Conservation (phyloP, 2,329 filamentous ascomycete species). For the Pezicula neosporulosa region DNA sequence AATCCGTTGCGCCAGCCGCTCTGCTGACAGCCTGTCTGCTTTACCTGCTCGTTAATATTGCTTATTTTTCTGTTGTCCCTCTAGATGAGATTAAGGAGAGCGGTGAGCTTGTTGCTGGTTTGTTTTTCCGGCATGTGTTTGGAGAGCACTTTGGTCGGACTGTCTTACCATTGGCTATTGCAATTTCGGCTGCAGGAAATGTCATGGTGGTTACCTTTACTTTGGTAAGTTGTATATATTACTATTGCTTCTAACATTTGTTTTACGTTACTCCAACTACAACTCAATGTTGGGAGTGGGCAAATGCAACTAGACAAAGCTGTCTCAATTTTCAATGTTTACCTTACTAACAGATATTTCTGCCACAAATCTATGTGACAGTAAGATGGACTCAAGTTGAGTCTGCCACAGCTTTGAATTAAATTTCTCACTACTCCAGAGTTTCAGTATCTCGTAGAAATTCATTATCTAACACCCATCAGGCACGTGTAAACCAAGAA, state of each 20-base stretch:
- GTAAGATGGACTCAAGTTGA: no score
- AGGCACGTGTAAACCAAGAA: constrained; percentile 46
- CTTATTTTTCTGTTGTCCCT: constrained; percentile 57
- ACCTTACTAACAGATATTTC: background rate
- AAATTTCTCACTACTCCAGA: no score
- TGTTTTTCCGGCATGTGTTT: constrained; percentile 55
- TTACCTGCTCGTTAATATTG: constrained; percentile 56
- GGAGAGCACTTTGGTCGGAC: constrained; percentile 37
- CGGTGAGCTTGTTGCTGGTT: constrained; percentile 50
- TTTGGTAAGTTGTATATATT: constrained; percentile 42
- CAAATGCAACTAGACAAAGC: no score
- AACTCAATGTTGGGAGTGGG: no score
- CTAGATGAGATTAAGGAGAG: constrained; percentile 51
- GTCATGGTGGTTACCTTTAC: constrained; percentile 47
- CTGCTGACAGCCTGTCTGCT: constrained; percentile 48
- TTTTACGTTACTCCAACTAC: no score
- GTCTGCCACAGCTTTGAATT: no score
- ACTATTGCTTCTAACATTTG: no score
- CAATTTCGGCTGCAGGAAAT: constrained; percentile 44
- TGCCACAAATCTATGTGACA: no score
- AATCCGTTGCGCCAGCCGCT: constrained; percentile 51
- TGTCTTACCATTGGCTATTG: constrained; percentile 41
- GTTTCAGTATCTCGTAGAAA: no score
- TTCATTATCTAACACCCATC: constrained; percentile 11
- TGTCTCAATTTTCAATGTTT: no score